Base-by-base conservation (phyloP, 2,329 filamentous ascomycete species). In the Colletotrichum sp. region DNA sequence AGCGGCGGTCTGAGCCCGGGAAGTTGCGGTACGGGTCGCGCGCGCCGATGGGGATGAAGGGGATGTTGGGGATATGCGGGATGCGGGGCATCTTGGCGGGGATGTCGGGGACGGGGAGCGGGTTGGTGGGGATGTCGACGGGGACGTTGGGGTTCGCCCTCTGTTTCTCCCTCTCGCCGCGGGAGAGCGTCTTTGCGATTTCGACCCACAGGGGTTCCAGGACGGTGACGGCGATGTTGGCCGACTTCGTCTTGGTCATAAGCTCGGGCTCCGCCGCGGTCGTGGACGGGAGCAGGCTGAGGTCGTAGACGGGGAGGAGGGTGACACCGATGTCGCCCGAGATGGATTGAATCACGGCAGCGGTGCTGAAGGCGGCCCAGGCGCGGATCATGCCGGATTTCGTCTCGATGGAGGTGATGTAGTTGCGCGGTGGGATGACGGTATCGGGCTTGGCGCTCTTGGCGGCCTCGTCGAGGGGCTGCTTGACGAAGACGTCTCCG, bases 131-230 rank as follows among this genome's bases (percentile, higher is more conserved):
- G 36, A 76, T 75, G 32, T 78, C 78, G 36, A 78, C 71, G 3
- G 76, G 71, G 5, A 72, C 66, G 30, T 78, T 68, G 8, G 78
- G 78, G n/a, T 71, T 55, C 6, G 74, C 60, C 24, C 32, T 67
- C 36, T 65, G 18, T 2, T 79, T 75, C n/a, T 75, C 52, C 8
- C 69, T 55, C 6, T 69, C 69, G 21, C 66, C 74, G 3, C 61
- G 61, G 60, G 75, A 65, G 78, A 48, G 66, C 26, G 74, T 70
- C 38, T 34, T 21, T 21, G 48, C 21, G 15, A 78, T 76, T 32
- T 81, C 80, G 32, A 83, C 83, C 86, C 88, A 89, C 12, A 88
- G 8, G 5, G 88, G 87, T 30, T 89, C 88, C 5, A 86, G 79
- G 1, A 91, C 75, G 0, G 74, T 79, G 3, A 91, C 72, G 1